Base-by-base conservation (phyloP, 768 basidiomycete species). In the Termitomyces sp. region DNA sequence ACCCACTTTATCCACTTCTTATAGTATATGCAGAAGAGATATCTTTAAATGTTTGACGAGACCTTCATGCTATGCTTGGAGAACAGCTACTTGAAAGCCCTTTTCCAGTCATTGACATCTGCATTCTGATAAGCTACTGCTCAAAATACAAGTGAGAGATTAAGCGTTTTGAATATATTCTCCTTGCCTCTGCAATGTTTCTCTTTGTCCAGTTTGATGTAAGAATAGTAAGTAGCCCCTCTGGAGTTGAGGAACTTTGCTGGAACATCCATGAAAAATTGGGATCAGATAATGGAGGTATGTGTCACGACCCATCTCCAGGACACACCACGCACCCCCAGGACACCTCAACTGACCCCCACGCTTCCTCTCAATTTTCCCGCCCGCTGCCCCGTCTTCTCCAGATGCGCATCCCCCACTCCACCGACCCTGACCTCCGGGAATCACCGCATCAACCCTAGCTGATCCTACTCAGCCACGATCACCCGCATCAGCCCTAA, bases 251-350 rank as follows among this genome's bases (percentile, higher is more conserved):
- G 43, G 1, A 35, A 44, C 26, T 61, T 61, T 4, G 14, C 30
- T 12, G 50, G 30, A 14, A 61, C 20, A 50, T 61, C 49, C 14
- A 56, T 41, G n/a, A 56, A 26, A 48, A 61, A 61, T 18, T 61
- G 55, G 3, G 38, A 49, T 41, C 55, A 61, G 26, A 61, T 28
- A 16, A 56, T 43, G 38, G 62, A 52, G 28, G 50, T n/a, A 5
- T 33, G 20, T n/a, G n/a, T n/a, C n/a, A n/a, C n/a, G n/a, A n/a
- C n/a, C n/a, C n/a, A n/a, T n/a, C n/a, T n/a, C n/a, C n/a, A n/a
- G n/a, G n/a, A n/a, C n/a, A n/a, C n/a, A n/a, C n/a, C n/a, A n/a
- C n/a, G n/a, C n/a, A n/a, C n/a, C n/a, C n/a, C n/a, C n/a, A n/a
- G n/a, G n/a, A n/a, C n/a, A n/a, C n/a, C n/a, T n/a, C n/a, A n/a